phyloP scores from a whole-genome alignment of 805 yeast genomes.

The Cephaloascus fragrans region DNA sequence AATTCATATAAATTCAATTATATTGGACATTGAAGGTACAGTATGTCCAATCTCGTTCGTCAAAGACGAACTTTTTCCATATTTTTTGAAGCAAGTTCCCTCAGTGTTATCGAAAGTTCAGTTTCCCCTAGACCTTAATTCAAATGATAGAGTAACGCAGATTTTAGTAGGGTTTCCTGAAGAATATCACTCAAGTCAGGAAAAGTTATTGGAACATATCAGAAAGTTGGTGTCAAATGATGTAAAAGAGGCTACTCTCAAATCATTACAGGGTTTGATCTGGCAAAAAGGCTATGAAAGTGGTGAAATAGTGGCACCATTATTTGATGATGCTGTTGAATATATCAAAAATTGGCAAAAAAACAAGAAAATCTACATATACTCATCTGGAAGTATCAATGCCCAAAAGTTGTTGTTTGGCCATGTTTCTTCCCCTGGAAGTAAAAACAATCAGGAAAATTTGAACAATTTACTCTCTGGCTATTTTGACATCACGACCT shows the following conservation, averaged over 20 bases:
- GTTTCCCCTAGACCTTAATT: constrained; percentile 19
- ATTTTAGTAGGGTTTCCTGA: constrained; percentile 38
- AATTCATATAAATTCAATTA: constrained; percentile 17
- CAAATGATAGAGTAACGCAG: constrained; percentile 14
- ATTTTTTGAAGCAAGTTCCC: constrained; percentile 47
- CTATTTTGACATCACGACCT: constrained; percentile 78
- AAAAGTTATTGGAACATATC: constrained; percentile 36
- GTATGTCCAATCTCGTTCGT: constrained; percentile 89
- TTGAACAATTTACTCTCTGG: constrained; percentile 42
- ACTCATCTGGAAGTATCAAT: constrained; percentile 82
- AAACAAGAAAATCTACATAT: constrained; percentile 44
- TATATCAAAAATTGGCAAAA: constrained; percentile 36
- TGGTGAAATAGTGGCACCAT: constrained; percentile 72
- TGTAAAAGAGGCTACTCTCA: constrained; percentile 67
- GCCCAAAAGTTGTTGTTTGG: constrained; percentile 78
- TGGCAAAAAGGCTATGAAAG: constrained; percentile 74
- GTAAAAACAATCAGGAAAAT: constrained; percentile 14
- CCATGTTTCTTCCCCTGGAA: constrained; percentile 34
- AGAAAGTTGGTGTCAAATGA: constrained; percentile 50
- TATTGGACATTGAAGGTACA: constrained; percentile 87
- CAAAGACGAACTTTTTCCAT: constrained; percentile 69
- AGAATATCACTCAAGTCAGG: constrained; percentile 13
- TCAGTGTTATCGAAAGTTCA: constrained; percentile 15
- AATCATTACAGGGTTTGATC: constrained; percentile 71
- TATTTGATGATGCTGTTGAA: constrained; percentile 62